These are phyloP conservation scores for Gossypium thurberi DNA, from an alignment of 345 rosid genomes.

Conservation along the genomic window DNA sequence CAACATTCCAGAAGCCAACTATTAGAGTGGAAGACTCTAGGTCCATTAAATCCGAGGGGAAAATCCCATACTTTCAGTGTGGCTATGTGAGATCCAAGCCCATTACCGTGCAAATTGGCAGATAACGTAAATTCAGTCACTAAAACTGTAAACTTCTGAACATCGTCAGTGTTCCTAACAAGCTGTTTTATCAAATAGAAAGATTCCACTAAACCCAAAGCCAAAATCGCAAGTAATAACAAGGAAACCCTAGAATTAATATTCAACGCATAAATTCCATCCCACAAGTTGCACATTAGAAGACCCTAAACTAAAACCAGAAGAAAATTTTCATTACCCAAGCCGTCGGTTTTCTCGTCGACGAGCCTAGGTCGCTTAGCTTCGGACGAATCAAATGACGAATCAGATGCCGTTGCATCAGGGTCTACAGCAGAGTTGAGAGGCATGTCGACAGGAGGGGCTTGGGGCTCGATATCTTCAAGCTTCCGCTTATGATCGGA, in stretches of 20 bases:
- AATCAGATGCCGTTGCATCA: slow-evolving; percentile 23
- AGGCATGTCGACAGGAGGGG: slow-evolving; percentile 5
- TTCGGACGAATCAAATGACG: slow-evolving; percentile 35
- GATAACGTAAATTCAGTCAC: not conserved
- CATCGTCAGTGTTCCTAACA: not conserved
- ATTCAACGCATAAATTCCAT: not conserved
- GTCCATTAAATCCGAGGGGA: not conserved
- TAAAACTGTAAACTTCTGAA: too few species aligned
- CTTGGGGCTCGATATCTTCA: slow-evolving; percentile 42
- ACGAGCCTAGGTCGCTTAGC: slow-evolving; percentile 48
- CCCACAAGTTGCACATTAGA: not conserved
- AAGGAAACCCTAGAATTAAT: not conserved
- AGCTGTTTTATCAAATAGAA: not conserved
- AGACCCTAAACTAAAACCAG: not conserved
- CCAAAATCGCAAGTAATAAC: not conserved
- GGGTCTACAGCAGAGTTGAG: slow-evolving; percentile 7
- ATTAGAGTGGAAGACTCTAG: not conserved
- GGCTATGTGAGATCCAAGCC: not conserved
- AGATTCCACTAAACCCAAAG: not conserved
- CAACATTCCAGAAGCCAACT: not conserved
- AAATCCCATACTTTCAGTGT: not conserved
- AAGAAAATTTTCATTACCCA: slow-evolving; percentile 30
- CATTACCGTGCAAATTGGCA: not conserved
- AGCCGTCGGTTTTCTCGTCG: slow-evolving; percentile 28
- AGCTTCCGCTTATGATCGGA: slow-evolving; percentile 75